Evolutionary conservation across 352 stramenopile genomes (phyloP), one percentile per base, ranked within the genome.

Genomic region (Plasmopara viticola): DNA sequence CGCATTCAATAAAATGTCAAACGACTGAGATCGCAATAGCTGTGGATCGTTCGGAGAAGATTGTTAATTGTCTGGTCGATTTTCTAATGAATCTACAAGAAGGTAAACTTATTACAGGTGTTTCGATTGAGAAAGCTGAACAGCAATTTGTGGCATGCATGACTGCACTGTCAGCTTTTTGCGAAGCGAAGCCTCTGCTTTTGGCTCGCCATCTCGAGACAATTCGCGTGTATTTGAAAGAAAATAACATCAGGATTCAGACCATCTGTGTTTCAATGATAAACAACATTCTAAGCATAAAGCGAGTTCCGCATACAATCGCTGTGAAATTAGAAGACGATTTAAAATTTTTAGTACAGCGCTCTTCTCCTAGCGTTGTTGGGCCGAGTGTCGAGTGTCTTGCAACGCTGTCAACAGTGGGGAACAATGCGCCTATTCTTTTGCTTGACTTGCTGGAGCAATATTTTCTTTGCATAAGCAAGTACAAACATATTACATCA

Each of bases 281-380:
- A 9, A 69, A 66, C 43, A 74, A 78, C 31, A 74, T 86, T n/a
- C 73, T 89, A 44, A 48, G 67, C 13, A 62, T 84, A 48, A 70
- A 83, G 44, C 67, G 68, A n/a, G 71, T 84, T 29, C 58, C 71
- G 10, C 51, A 74, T 35, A 60, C 70, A 20, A 58, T 90, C 34
- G 66, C 70, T 14, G 46, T 40, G 7, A 64, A 45, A 25, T 46
- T 94, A 9, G 74, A 91, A 53, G 41, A 20, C 6, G 83, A 93
- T 58, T 59, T 95, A 29, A 90, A 78, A 40, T 37, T 59, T 9
- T 48, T 94, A 15, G 58, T 94, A 12, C 66, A 86, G 25, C 48
- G 66, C 5, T 74, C 82, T 12, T 72, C 80, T n/a, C 84, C 84
- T n/a, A 91, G 84, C 46, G 83, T 95, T 44, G 84, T 95, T 18